phyloP scores from a whole-genome alignment of 306 rosid genomes.

The Quillaja saponaria region DNA sequence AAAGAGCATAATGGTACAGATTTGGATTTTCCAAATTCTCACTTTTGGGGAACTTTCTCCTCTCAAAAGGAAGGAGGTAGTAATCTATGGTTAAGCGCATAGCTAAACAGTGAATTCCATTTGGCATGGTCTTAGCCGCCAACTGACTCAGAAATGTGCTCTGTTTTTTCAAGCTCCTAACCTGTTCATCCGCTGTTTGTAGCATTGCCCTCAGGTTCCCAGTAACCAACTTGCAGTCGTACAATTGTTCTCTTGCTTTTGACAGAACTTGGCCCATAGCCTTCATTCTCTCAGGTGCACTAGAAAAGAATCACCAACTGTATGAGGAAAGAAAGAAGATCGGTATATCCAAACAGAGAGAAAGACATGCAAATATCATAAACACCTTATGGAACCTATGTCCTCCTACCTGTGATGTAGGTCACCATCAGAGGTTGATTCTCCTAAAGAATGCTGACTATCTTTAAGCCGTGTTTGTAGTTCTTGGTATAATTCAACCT shows the following conservation, averaged over 20 bases:
- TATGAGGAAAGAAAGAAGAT: conserved; percentile 9
- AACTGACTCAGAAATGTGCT: conserved; percentile 92
- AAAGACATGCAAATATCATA: conserved; percentile 15
- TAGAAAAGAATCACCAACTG: conserved; percentile 42
- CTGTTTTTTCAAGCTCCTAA: conserved; percentile 82
- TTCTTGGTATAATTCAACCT: conserved; percentile 51
- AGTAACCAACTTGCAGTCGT: conserved; percentile 82
- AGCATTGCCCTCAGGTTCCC: conserved; percentile 92
- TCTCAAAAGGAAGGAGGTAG: conserved; percentile 75
- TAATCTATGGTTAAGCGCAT: conserved; percentile 91
- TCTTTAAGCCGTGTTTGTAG: conserved; percentile 61
- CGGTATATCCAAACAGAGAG: conserved; percentile 19
- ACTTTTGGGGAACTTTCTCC: conserved; percentile 74
- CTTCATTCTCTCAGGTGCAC: conserved; percentile 68
- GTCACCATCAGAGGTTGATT: conserved; percentile 65
- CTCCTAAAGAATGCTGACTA: conserved; percentile 75
- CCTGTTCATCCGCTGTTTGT: conserved; percentile 84
- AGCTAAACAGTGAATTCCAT: conserved; percentile 86
- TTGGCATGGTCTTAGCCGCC: conserved; percentile 93
- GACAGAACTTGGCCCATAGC: conserved; percentile 78
- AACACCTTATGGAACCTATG: conserved; percentile 18
- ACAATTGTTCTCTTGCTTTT: conserved; percentile 70
- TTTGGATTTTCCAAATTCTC: conserved; percentile 81
- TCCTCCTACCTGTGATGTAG: conserved; percentile 62
- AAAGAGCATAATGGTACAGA: conserved; percentile 86